These are phyloP conservation scores for Boletus rufocinnamomeus DNA, from an alignment of 768 basidiomycete species.

Conservation along the genomic window DNA sequence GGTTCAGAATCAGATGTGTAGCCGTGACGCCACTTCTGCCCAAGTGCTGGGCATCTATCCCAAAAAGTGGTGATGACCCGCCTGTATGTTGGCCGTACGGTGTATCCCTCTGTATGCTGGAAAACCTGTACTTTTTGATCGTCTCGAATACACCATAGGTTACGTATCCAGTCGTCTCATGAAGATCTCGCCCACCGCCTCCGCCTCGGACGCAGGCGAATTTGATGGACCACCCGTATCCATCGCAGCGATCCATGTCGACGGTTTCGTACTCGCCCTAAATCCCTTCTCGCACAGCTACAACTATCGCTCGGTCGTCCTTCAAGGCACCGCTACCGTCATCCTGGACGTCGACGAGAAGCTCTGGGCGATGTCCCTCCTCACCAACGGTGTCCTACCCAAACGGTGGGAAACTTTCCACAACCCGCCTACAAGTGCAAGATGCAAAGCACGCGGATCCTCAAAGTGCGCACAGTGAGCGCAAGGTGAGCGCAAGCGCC, in stretches of 20 bases:
- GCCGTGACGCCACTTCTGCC: too few species aligned
- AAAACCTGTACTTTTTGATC: background rate
- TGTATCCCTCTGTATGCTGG: background rate
- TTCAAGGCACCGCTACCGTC: constrained; percentile 21
- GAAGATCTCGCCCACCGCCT: constrained; percentile 18
- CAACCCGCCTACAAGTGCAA: constrained; percentile 23
- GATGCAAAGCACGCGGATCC: constrained; percentile 26
- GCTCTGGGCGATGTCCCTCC: constrained; percentile 26
- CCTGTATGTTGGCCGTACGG: constrained; percentile 27
- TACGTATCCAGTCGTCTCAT: constrained; percentile 30
- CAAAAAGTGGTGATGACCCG: background rate
- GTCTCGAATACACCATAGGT: constrained; percentile 7
- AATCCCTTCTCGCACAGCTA: constrained; percentile 30
- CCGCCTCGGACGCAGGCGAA: background rate
- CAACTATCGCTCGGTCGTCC: constrained; percentile 29
- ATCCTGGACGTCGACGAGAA: constrained; percentile 24
- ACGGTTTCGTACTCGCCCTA: constrained; percentile 26
- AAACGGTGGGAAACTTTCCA: constrained; percentile 23
- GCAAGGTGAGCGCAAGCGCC: constrained; percentile 25
- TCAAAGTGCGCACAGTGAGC: constrained; percentile 28
- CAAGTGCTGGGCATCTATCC: constrained; percentile 27
- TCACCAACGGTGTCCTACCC: constrained; percentile 28
- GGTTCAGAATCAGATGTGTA: too few species aligned
- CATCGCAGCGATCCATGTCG: constrained; percentile 28
- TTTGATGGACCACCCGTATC: constrained; percentile 18